These are phyloP conservation scores for Cymbopogon flexuosus DNA, from an alignment of 202 grass and related monocot genomes.

Conservation along the genomic window DNA sequence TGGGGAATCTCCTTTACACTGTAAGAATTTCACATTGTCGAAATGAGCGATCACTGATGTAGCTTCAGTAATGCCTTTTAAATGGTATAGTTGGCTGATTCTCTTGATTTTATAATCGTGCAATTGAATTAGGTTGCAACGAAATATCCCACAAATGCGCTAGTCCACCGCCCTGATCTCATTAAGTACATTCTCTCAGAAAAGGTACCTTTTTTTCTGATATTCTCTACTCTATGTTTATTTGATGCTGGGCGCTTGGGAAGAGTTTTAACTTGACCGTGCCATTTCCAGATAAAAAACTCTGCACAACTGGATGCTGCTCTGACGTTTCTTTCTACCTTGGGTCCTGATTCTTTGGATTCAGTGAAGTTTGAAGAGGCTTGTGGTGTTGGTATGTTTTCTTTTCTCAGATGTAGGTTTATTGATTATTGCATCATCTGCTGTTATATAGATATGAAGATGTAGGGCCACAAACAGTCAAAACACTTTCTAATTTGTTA, in stretches of 20 bases:
- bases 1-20: constrained; percentile 78
- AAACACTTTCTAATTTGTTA: not conserved
- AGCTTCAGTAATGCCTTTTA: not conserved
- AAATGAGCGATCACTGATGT: not conserved
- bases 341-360: constrained; percentile 63
- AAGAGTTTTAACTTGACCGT: not conserved
- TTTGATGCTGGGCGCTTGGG: not conserved
- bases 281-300: constrained; percentile 68
- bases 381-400: constrained; percentile 70
- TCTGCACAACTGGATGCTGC: constrained; percentile 75
- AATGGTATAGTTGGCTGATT: not conserved
- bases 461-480: not conserved
- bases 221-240: not conserved
- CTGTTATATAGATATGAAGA: not conserved
- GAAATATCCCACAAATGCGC: constrained; percentile 70
- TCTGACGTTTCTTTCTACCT: constrained; percentile 54
- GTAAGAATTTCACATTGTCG: constrained; percentile 33
- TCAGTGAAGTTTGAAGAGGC: constrained; percentile 68
- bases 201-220: constrained; percentile 39
- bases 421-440: not conserved
- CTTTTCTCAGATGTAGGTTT: not conserved
- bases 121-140: constrained; percentile 70
- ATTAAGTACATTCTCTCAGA: constrained; percentile 60
- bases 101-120: not conserved
- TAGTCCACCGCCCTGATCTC: constrained; percentile 65